Conservation (phyloP, 352 stramenopile genomes). For the Pilasporangium apinafurcum region DNA sequence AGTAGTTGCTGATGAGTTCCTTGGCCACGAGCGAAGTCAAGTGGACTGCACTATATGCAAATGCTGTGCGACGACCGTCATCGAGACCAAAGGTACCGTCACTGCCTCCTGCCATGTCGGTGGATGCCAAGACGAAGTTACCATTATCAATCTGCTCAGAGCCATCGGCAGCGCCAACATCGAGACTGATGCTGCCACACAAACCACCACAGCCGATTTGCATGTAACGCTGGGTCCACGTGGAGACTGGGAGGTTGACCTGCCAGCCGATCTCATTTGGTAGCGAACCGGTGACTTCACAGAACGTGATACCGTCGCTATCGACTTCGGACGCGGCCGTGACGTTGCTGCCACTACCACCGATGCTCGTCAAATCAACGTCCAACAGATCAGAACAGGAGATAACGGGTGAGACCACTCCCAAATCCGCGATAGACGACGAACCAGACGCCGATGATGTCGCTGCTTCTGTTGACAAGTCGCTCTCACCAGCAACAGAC, state of each 20-base stretch:
- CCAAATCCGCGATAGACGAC: no score
- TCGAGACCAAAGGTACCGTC: slow-evolving; percentile 22
- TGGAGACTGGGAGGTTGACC: slow-evolving; percentile 21
- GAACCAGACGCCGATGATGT: no score
- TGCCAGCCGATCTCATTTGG: slow-evolving; percentile 13
- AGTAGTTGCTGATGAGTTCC: slow-evolving; percentile 25
- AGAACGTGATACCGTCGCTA: slow-evolving; percentile 15
- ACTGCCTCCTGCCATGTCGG: slow-evolving; percentile 22
- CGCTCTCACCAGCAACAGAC: no score
- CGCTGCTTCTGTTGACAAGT: no score
- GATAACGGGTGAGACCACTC: slow-evolving; percentile 10
- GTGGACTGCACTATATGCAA: slow-evolving; percentile 29
- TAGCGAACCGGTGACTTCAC: slow-evolving; percentile 15
- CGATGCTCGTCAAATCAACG: slow-evolving; percentile 16
- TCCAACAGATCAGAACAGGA: slow-evolving; percentile 11
- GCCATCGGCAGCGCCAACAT: slow-evolving; percentile 13
- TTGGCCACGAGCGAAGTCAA: slow-evolving; percentile 23
- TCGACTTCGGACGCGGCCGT: slow-evolving; percentile 11
- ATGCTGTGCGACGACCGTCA: slow-evolving; percentile 12
- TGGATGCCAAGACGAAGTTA: slow-evolving; percentile 21
- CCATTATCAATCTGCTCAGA: slow-evolving; percentile 12
- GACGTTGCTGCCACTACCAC: slow-evolving; percentile 4
- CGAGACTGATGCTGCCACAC: slow-evolving; percentile 22
- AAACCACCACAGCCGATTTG: slow-evolving; percentile 28
- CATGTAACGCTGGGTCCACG: slow-evolving; percentile 36